Conservation (phyloP, 2,329 filamentous ascomycete species). For the Fusarium goolgardi region DNA sequence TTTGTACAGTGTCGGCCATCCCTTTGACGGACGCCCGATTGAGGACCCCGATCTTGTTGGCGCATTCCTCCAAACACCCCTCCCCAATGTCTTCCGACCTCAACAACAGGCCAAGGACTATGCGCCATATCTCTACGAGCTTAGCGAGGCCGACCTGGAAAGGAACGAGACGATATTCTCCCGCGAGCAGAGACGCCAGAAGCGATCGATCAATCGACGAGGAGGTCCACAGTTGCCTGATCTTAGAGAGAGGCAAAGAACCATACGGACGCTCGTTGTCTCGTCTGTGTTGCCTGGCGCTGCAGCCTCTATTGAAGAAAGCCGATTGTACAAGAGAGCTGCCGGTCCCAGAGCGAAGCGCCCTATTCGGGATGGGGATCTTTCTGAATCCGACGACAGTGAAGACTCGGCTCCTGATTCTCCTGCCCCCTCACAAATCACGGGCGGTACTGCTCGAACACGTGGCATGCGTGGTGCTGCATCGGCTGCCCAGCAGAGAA, state of each 20-base stretch:
- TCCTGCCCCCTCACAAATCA: conserved; percentile 78
- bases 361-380: conserved; percentile 69
- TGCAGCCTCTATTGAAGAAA: conserved; percentile 82
- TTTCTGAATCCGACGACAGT: conserved; percentile 90
- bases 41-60: conserved; percentile 91
- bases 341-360: conserved; percentile 70
- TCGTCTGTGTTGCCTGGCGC: conserved; percentile 93
- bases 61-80: conserved; percentile 86
- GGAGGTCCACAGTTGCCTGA: conserved; percentile 95
- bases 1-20: conserved; percentile 91
- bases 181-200: conserved; percentile 92
- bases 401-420: conserved; percentile 89
- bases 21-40: conserved; percentile 92
- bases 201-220: conserved; percentile 92
- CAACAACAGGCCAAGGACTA: conserved; percentile 95
- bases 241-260: conserved; percentile 92
- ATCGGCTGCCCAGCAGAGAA: conserved; percentile 85
- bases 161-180: conserved; percentile 92
- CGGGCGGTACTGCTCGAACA: conserved; percentile 82
- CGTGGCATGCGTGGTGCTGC: conserved; percentile 91
- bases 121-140: conserved; percentile 91
- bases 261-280: conserved; percentile 90
- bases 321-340: conserved; percentile 84
- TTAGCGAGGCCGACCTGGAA: conserved; percentile 90
- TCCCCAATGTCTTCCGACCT: conserved; percentile 85